A percentile compares a stretch with the other conserved stretches of the same genome.
Evolutionary conservation across 331 rosid species (phyloP).

Genomic region (Pyrus hybrid): DNA sequence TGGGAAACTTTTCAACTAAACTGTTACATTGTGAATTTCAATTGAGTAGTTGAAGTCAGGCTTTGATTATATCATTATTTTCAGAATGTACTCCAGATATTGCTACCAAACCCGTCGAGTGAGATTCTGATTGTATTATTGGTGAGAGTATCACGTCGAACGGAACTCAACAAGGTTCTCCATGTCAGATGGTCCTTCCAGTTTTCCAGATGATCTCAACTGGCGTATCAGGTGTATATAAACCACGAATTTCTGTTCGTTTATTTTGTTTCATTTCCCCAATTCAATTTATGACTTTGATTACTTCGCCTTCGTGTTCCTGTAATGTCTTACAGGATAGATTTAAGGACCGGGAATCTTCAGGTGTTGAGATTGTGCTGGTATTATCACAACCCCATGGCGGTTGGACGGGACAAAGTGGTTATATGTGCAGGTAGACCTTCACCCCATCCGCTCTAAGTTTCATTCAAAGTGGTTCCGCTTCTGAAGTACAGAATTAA

Average conservation of each 20-base stretch:
- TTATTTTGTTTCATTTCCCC: not conserved
- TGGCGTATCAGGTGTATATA: conserved; percentile 84
- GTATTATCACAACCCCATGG: no score
- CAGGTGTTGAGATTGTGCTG: conserved; percentile 74
- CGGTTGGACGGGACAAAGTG: conserved; percentile 75
- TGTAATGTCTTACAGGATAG: conserved; percentile 50
- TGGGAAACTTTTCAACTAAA: not conserved
- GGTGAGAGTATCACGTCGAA: conserved; percentile 37
- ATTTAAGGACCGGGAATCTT: conserved; percentile 86
- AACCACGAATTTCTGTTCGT: not conserved
- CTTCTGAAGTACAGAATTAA: not conserved
- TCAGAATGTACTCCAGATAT: conserved; percentile 16
- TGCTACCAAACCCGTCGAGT: conserved; percentile 22
- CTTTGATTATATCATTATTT: not conserved
- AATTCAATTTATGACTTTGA: conserved; percentile 10
- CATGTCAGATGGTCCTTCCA: conserved; percentile 64
- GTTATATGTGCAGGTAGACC: conserved; percentile 80
- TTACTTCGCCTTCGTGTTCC: conserved; percentile 2
- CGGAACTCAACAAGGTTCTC: conserved; percentile 35
- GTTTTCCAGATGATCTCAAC: conserved; percentile 52
- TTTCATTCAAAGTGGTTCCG: not conserved
- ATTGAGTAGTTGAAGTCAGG: not conserved
- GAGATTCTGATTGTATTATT: conserved; percentile 19
- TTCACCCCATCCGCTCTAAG: not conserved
- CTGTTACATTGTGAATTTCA: no score